Base-by-base conservation (phyloP, 768 basidiomycete genomes). In the Auricularia heimuer region DNA sequence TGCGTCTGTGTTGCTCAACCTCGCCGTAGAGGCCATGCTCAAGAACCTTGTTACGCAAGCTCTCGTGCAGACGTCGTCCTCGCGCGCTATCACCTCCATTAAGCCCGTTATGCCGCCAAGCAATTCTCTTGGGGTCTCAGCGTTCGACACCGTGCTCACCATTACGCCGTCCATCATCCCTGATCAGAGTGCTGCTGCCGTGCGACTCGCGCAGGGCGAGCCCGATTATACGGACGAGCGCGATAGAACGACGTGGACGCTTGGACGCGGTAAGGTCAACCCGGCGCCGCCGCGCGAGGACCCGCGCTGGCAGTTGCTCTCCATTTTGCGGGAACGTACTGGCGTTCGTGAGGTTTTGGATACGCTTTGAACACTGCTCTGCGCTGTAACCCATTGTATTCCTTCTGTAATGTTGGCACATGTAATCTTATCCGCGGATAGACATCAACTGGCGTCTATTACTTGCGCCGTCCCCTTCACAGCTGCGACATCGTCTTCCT, bases 1-100 rank as follows among this genome's bases (percentile, higher is more conserved):
- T 6, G 90, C 89, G 6, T 79, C 89, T 12, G 79, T 85, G 2
- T 78, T 92, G 2, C 82, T 92, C 80, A 84, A 85, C 73, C 81
- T 90, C 61, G 90, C 90, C 1, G 88, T 86, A 69, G 90, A 93
- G 89, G 88, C 88, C 18, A 90, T 90, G 72, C 80, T 93, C 3
- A 93, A 93, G 71, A 88, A 92, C 65, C 82, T 92, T 34, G 87
- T 93, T 68, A 89, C 87, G 1, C 89, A 89, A 69, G 89, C 90
- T 3, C 74, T 93, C 36, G 87, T 89, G 2, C 77, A 92, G 10
- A 91, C 89, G 2, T 85, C 89, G 0, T 81, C 85, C 7, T 92
- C 90, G 4, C 84, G 87, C 68, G 85, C 88, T 35, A 86, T 91
- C 68, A 82, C 86, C 6, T 92, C 90, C 60, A 90, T 93, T 61